These are phyloP conservation scores for Scedosporium boydii DNA, from an alignment of 2,329 filamentous ascomycete genomes.

Conservation along the genomic window DNA sequence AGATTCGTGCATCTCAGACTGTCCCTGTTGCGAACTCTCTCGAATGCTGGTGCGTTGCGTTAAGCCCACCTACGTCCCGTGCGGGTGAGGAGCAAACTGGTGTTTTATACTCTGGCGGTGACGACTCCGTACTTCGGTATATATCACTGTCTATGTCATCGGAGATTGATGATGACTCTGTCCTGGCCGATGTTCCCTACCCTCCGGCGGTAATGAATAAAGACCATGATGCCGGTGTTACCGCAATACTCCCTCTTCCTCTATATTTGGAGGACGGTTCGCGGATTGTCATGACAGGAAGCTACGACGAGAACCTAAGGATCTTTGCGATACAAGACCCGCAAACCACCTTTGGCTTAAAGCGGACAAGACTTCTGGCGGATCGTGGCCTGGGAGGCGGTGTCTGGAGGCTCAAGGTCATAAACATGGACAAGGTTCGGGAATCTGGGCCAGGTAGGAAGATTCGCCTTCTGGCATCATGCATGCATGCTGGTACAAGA, in stretches of 20 bases:
- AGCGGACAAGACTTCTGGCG: conserved; percentile 43
- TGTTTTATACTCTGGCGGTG: conserved; percentile 59
- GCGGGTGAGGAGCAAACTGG: not conserved
- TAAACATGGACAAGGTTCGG: conserved; percentile 23
- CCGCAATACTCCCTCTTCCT: conserved; percentile 67
- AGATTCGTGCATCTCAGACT: conserved; percentile 21
- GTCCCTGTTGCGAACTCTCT: conserved; percentile 42
- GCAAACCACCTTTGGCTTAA: conserved; percentile 27
- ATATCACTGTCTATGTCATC: conserved; percentile 15
- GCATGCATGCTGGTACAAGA: conserved; percentile 82
- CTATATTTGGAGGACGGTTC: conserved; percentile 29
- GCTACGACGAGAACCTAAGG: conserved; percentile 79
- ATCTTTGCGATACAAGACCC: conserved; percentile 45
- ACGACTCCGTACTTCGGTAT: conserved; percentile 57
- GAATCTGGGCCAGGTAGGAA: not conserved
- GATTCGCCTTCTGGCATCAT: conserved; percentile 63
- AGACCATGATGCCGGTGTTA: conserved; percentile 74
- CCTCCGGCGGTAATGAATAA: conserved; percentile 26
- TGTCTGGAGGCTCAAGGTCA: conserved; percentile 74
- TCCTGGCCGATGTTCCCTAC: conserved; percentile 13
- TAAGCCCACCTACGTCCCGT: conserved; percentile 28
- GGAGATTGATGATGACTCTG: conserved; percentile 7
- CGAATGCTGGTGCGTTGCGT: conserved; percentile 67
- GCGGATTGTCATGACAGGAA: conserved; percentile 68
- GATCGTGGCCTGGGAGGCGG: conserved; percentile 65